A percentile compares a stretch with the other conserved stretches of the same genome.
These are phyloP conservation scores for Geranium incanum DNA, from an alignment of 441 rosid species.

Conservation along the genomic window DNA sequence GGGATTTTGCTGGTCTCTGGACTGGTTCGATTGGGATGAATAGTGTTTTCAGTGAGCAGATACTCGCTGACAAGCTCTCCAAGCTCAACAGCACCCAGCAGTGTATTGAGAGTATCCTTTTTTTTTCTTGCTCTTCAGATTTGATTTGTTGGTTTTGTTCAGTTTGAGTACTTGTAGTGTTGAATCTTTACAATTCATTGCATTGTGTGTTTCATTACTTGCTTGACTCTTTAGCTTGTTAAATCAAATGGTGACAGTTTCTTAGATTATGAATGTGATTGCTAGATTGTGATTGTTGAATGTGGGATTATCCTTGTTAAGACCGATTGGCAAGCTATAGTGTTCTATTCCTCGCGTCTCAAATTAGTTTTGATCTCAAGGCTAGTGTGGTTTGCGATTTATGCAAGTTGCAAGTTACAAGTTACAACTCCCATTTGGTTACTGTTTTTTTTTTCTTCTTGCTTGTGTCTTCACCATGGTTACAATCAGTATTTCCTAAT, in stretches of 20 bases:
- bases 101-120: constrained; percentile 80
- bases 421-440: neutral
- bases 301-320: neutral
- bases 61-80: constrained; percentile 85
- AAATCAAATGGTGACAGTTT: too few relatives aligned
- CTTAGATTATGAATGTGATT: neutral
- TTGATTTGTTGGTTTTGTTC: neutral
- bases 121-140: neutral
- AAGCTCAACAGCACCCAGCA: constrained; percentile 96
- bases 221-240: neutral
- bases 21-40: constrained; percentile 52
- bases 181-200: neutral
- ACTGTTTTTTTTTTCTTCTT: too few relatives aligned
- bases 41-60: constrained; percentile 82
- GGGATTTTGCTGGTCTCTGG: neutral
- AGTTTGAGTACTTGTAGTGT: neutral
- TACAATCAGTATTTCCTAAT: neutral
- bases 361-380: neutral
- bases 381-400: neutral
- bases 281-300: neutral
- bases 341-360: neutral
- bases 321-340: neutral
- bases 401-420: neutral
- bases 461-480: too few relatives aligned
- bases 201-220: neutral